These are phyloP conservation scores for Lactifluus subvellereus DNA, from an alignment of 768 basidiomycete genomes.

Conservation along the genomic window DNA sequence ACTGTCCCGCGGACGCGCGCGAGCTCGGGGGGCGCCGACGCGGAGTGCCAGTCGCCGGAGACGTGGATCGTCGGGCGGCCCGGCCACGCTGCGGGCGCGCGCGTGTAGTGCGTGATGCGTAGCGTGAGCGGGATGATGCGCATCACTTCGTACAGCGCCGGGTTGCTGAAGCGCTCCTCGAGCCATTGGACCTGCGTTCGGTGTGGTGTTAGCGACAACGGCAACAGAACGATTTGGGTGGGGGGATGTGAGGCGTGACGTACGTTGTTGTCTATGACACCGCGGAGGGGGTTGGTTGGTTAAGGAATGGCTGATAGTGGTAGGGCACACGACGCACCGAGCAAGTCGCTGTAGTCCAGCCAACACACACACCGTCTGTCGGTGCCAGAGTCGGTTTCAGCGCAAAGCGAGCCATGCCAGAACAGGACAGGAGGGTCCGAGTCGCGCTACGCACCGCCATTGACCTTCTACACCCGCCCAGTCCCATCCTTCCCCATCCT, in stretches of 20 bases:
- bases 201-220: background rate
- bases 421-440: no score
- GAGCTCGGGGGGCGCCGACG: conserved; percentile 37
- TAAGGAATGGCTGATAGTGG: background rate
- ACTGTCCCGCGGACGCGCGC: conserved; percentile 41
- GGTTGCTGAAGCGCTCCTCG: conserved; percentile 30
- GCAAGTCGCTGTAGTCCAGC: conserved; percentile 51
- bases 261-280: conserved; percentile 38
- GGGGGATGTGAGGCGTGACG: conserved; percentile 4
- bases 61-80: conserved; percentile 49
- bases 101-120: conserved; percentile 30
- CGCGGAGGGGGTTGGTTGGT: no score
- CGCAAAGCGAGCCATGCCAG: background rate
- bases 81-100: conserved; percentile 26
- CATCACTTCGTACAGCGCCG: conserved; percentile 39
- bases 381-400: background rate
- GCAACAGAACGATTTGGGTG: no score
- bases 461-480: conserved; percentile 52
- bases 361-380: conserved; percentile 51
- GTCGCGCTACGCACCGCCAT: conserved; percentile 41
- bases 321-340: conserved; percentile 35
- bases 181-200: conserved; percentile 18
- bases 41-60: conserved; percentile 36
- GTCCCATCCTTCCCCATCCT: conserved; percentile 44
- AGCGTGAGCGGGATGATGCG: conserved; percentile 50